Base-by-base conservation (phyloP, 768 basidiomycete species). In the Tulasnella calospora region DNA sequence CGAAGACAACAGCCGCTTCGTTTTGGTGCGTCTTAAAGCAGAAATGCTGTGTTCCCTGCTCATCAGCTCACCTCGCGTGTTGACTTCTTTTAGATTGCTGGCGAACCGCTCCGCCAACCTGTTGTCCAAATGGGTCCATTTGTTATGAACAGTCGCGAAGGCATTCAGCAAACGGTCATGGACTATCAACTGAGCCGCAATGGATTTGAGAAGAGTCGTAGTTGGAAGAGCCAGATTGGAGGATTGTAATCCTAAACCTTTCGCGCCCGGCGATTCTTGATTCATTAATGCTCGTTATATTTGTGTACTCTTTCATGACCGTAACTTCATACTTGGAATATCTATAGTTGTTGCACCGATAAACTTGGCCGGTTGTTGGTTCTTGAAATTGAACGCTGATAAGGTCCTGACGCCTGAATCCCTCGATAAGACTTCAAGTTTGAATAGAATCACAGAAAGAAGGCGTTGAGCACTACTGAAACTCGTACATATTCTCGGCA, bases 51-150 rank as follows among this genome's bases (percentile, higher is more conserved):
- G n/a, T 36, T n/a, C n/a, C 67, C 17, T 33, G n/a, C 12, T 57
- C 55, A 36, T 15, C 36, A 5, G 46, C 71, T 19, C 35, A 75
- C 30, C 44, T 10, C 74, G 1, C n/a, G n/a, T 27, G 13, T 44
- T 44, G 41, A 2, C 71, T 7, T 5, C 69, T 27, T 70, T 41
- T 79, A 92, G 92, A 87, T 92, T 80, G 91, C 96, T 7, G 97
- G 93, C 23, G 92, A 96, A 84, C 95, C 96, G 19, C 88, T 98
- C 8, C 90, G 96, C 80, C 96, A 98, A 84, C 88, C 90, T 0
- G 94, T 98, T 10, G 88, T 94, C 79, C 96, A 98, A 82, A 91
- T 94, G 80, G 93, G 92, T 4, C 93, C 94, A 9, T 94, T 94
- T 82, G 79, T 97, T 23, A 92, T 96, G 90, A 95, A 93, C 13